Base-by-base conservation (phyloP, 2,329 filamentous ascomycete genomes). In the Colletotrichum horii region DNA sequence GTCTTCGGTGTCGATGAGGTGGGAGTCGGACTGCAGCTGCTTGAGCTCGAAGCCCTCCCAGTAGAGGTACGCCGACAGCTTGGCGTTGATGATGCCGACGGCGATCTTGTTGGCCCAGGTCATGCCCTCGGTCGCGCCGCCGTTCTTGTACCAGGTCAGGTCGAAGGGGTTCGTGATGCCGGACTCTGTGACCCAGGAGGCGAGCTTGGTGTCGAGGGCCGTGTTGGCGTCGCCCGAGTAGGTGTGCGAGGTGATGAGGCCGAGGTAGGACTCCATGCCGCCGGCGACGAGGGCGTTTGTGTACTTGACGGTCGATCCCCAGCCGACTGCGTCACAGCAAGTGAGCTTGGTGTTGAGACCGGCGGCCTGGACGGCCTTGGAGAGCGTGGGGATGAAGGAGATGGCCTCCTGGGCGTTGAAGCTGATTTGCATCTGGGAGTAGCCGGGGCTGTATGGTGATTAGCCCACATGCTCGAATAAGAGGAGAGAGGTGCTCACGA, bases 91-190 rank as follows among this genome's bases (percentile, higher is more conserved):
- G 16, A 91, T 82, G 24, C 86, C 88, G 36, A 84, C 84, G 80
- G 88, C 87, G 60, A 91, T 87, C 77, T 88, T 88, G 78, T 88
- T 88, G 2, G 89, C 90, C 89, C 89, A 91, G 4, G 88, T 90
- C 77, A 89, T 83, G 8, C 89, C 90, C 76, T 91, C 90, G 48
- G 86, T 86, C 0, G 83, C 80, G 12, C 84, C 87, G 60, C 89
- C 88, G 75, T 79, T 83, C 1, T 78, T 75, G 79, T 89, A 90
- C 87, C 88, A 91, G 2, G 84, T 82, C 5, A 87, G 85, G 7
- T 81, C 83, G 81, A 84, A 88, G 6, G 79, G 81, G 14, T 84
- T 85, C 68, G 87, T 85, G 38, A 90, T 81, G 78, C 90, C 87
- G 9, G 84, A 84, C 76, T 91, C 89, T 3, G 89, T 89, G 76